A percentile compares a stretch with the other conserved stretches of the same genome.
Evolutionary conservation across 768 basidiomycete species (phyloP).

Genomic region (Dictyophora rubrovolvata): DNA sequence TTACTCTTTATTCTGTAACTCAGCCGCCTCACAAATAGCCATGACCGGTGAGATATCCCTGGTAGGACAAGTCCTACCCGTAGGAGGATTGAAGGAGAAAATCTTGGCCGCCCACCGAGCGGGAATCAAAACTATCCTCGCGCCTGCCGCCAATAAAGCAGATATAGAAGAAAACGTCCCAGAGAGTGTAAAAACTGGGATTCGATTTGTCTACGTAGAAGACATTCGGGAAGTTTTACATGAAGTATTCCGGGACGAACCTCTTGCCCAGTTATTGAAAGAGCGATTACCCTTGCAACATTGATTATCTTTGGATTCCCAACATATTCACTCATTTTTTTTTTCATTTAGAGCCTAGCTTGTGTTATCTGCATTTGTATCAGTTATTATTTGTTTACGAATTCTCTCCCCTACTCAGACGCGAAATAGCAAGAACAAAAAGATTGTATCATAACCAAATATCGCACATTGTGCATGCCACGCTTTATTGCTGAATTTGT

Average conservation of each 20-base stretch:
- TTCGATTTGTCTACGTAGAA: slow-evolving; percentile 92
- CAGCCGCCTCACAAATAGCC: slow-evolving; percentile 37
- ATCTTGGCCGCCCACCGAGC: slow-evolving; percentile 95
- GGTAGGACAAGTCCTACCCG: slow-evolving; percentile 90
- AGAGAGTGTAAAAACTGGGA: slow-evolving; percentile 89
- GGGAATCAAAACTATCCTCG: slow-evolving; percentile 86
- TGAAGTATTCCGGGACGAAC: slow-evolving; percentile 69
- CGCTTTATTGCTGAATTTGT: no score
- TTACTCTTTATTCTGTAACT: not conserved
- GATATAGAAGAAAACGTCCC: slow-evolving; percentile 98
- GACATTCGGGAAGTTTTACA: slow-evolving; percentile 82
- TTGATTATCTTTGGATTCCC: not conserved
- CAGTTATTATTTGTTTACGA: not conserved
- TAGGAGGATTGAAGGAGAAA: slow-evolving; percentile 94
- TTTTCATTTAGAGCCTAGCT: not conserved
- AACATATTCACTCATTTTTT: not conserved
- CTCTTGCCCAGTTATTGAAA: slow-evolving; percentile 54
- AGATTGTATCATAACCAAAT: no score
- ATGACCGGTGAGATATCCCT: slow-evolving; percentile 99
- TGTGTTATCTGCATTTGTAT: not conserved
- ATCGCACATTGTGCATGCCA: no score
- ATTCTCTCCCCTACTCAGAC: not conserved
- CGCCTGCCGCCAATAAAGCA: slow-evolving; percentile 78
- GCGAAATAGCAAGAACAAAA: not conserved
- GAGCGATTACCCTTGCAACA: slow-evolving; percentile 36